phyloP scores from a whole-genome alignment of 192 early-diverging fungal species.

The Coemansia sp. region DNA sequence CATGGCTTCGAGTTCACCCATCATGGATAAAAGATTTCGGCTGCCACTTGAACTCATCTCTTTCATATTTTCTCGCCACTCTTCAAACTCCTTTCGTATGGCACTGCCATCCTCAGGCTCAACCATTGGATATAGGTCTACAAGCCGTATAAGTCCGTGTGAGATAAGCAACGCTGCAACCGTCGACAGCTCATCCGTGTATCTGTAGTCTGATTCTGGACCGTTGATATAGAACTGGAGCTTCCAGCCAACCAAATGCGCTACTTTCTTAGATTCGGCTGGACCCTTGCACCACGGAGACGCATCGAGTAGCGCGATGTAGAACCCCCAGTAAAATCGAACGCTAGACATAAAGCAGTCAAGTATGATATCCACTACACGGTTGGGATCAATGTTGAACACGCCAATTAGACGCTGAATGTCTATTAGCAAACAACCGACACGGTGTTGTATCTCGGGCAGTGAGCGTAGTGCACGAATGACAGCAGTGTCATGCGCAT shows the following conservation, averaged over 20 bases:
- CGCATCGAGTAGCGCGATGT: conserved; percentile 44
- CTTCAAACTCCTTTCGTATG: conserved; percentile 26
- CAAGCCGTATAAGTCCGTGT: conserved; percentile 31
- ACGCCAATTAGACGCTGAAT: conserved; percentile 46
- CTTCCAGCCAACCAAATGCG: conserved; percentile 52
- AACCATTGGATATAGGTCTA: conserved; percentile 39
- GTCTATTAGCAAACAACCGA: conserved; percentile 27
- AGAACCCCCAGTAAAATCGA: conserved; percentile 49
- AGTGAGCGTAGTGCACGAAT: conserved; percentile 26
- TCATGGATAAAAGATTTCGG: conserved; percentile 21
- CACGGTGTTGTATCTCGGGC: conserved; percentile 19
- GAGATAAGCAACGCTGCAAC: conserved; percentile 48
- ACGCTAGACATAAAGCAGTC: conserved; percentile 53
- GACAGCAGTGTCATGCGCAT: conserved; percentile 8
- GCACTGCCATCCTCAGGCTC: conserved; percentile 16
- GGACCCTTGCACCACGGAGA: conserved; percentile 44
- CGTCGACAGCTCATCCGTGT: conserved; percentile 43
- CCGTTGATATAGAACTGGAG: conserved; percentile 40
- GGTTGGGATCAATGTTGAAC: conserved; percentile 51
- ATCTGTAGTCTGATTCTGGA: conserved; percentile 22
- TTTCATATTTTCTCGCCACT: conserved; percentile 32
- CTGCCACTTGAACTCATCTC: conserved; percentile 17
- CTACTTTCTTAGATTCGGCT: conserved; percentile 36
- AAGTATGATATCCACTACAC: conserved; percentile 46
- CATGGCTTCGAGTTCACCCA: conserved; percentile 38